Evolutionary conservation across 1,284 basidiomycete genomes (phyloP).

Genomic region (Apiotrichum laibachii): DNA sequence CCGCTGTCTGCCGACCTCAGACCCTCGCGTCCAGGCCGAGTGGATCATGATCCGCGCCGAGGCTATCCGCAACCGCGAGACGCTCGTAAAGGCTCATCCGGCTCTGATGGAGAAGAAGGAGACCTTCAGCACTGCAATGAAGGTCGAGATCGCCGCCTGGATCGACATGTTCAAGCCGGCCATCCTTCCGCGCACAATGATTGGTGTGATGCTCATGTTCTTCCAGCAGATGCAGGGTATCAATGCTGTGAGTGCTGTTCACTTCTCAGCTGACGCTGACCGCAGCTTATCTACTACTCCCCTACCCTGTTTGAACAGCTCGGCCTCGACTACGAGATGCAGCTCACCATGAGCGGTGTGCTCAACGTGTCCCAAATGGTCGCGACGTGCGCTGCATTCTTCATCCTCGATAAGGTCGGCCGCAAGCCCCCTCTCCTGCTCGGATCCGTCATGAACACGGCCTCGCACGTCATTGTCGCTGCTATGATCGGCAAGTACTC

Average conservation of each 20-base stretch:
- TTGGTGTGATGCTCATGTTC: constrained; percentile 18
- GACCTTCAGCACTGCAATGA: background rate
- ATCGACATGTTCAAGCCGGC: constrained; percentile 9
- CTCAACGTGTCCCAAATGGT: constrained; percentile 37
- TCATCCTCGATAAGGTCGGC: constrained; percentile 43
- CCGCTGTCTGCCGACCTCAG: constrained; percentile 25
- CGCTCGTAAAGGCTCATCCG: constrained; percentile 8
- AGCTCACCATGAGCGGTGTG: constrained; percentile 37
- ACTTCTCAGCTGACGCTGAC: no score
- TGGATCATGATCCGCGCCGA: constrained; percentile 33
- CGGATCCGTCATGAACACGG: constrained; percentile 12
- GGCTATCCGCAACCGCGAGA: constrained; percentile 12
- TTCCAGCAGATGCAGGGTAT: constrained; percentile 20
- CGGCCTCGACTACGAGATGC: constrained; percentile 24
- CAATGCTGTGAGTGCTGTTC: constrained; percentile 1
- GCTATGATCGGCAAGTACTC: constrained; percentile 26
- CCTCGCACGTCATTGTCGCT: constrained; percentile 27
- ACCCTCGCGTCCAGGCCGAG: constrained; percentile 31
- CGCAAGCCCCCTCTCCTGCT: constrained; percentile 35
- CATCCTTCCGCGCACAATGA: constrained; percentile 1
- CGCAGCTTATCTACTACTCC: constrained; percentile 17
- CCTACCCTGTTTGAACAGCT: constrained; percentile 33
- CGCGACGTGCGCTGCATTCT: constrained; percentile 35
- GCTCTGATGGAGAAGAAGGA: background rate
- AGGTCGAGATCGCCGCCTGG: constrained; percentile 1